Evolutionary conservation across 768 basidiomycete genomes (phyloP).

Genomic region (Sutorius australiensis): DNA sequence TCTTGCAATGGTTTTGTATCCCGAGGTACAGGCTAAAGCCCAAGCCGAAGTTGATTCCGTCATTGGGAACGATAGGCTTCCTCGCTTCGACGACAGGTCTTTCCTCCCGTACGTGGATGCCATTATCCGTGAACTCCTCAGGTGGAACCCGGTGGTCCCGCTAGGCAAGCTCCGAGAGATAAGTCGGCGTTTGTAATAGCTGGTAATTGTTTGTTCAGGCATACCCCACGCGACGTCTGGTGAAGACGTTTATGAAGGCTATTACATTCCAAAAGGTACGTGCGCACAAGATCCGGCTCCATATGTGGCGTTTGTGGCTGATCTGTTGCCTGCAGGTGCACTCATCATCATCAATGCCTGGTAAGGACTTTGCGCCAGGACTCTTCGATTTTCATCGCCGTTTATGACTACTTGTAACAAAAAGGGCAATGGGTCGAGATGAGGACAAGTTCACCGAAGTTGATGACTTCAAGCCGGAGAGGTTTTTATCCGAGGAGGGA

Average conservation of each 20-base stretch:
- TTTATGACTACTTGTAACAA: background rate
- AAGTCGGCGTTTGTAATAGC: background rate
- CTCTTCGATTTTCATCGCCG: background rate
- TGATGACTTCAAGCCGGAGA: conserved; percentile 24
- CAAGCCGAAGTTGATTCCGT: conserved; percentile 29
- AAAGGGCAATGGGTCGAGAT: conserved; percentile 25
- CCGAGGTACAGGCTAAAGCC: conserved; percentile 24
- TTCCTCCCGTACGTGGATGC: conserved; percentile 42
- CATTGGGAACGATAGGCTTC: conserved; percentile 19
- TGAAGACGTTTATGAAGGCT: conserved; percentile 29
- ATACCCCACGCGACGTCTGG: conserved; percentile 23
- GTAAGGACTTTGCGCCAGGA: conserved; percentile 12
- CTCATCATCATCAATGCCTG: conserved; percentile 35
- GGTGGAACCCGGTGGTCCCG: conserved; percentile 26
- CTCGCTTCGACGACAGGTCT: conserved; percentile 24
- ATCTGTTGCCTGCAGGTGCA: conserved; percentile 17
- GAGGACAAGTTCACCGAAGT: conserved; percentile 14
- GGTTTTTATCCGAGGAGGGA: conserved; percentile 15
- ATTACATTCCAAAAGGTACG: conserved; percentile 41
- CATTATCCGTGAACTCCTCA: conserved; percentile 34
- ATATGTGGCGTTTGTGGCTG: background rate
- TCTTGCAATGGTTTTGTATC: conserved; percentile 28
- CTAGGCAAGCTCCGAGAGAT: conserved; percentile 12
- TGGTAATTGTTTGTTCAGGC: conserved; percentile 2
- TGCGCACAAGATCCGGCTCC: background rate